Evolutionary conservation across 257 asterid species (phyloP).

Genomic region (Forsythia viridissima): DNA sequence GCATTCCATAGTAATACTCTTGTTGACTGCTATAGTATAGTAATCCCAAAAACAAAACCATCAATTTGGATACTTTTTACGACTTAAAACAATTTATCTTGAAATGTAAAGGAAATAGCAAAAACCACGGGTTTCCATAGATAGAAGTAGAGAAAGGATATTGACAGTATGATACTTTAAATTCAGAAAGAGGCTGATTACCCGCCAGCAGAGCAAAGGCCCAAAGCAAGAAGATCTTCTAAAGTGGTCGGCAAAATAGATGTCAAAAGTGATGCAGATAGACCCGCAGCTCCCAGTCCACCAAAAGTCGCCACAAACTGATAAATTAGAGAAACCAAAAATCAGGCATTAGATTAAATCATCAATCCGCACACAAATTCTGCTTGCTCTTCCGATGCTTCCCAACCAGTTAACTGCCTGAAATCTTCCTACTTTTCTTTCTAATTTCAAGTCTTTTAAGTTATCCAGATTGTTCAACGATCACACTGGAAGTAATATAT

Average conservation of each 20-base stretch:
- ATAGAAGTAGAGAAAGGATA: neutral
- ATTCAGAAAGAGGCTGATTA: conserved; percentile 10
- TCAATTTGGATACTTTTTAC: too few species aligned
- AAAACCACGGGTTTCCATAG: neutral
- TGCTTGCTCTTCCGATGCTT: neutral
- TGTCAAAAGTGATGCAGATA: conserved; percentile 91
- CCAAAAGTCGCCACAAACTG: conserved; percentile 89
- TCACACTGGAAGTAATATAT: neutral
- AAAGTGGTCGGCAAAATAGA: conserved; percentile 79
- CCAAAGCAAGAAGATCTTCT: conserved; percentile 96
- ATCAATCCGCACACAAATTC: conserved; percentile 7
- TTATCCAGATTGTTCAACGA: neutral
- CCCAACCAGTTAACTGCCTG: neutral
- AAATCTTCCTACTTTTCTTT: neutral
- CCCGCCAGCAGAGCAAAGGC: conserved; percentile 98
- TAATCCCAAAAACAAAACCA: too few species aligned
- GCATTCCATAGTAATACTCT: neutral
- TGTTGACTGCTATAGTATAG: neutral
- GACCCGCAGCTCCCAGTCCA: conserved; percentile 92
- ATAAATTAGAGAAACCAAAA: conserved; percentile 25
- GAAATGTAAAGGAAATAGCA: neutral
- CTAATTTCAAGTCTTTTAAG: neutral
- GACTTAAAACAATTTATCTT: neutral
- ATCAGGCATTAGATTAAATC: conserved; percentile 12
- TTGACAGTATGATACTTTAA: conserved; percentile 1